Conservation (phyloP, 176 grass and related monocot species). For the Pontederia paniculata region DNA sequence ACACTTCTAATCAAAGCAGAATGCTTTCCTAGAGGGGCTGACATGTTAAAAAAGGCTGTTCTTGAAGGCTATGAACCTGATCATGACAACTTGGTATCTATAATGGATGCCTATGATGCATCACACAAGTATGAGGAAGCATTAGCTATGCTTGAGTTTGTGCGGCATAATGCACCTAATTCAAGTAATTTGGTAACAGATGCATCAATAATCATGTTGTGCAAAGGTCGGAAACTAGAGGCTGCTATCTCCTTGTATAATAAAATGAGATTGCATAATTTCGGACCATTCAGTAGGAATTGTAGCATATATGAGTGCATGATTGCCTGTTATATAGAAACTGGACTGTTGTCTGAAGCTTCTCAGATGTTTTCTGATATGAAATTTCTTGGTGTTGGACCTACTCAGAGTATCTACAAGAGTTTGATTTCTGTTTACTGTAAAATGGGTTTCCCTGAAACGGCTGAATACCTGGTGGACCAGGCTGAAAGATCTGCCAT, state of each 20-base stretch:
- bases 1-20: constrained; percentile 43
- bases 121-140: constrained; percentile 38
- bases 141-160: constrained; percentile 55
- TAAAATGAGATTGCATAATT: constrained; percentile 26
- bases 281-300: constrained; percentile 33
- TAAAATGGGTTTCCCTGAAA: constrained; percentile 87
- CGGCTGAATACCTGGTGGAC: constrained; percentile 54
- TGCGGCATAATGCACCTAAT: constrained; percentile 33
- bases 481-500: constrained; percentile 34
- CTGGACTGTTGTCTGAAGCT: constrained; percentile 50
- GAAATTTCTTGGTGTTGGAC: constrained; percentile 50
- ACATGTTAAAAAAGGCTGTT: constrained; percentile 60
- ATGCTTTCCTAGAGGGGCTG: constrained; percentile 56
- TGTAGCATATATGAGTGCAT: constrained; percentile 51
- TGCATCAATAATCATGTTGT: constrained; percentile 69
- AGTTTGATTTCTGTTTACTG: constrained; percentile 57
- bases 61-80: constrained; percentile 49
- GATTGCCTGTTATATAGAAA: constrained; percentile 53
- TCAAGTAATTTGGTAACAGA: constrained; percentile 52
- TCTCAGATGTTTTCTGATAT: constrained; percentile 83
- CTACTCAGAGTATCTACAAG: constrained; percentile 51
- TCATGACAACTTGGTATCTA: constrained; percentile 41
- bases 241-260: constrained; percentile 57
- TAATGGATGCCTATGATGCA: constrained; percentile 52
- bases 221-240: constrained; percentile 38